These are phyloP conservation scores for Fagus crenata DNA, from an alignment of 306 rosid genomes.

Conservation along the genomic window DNA sequence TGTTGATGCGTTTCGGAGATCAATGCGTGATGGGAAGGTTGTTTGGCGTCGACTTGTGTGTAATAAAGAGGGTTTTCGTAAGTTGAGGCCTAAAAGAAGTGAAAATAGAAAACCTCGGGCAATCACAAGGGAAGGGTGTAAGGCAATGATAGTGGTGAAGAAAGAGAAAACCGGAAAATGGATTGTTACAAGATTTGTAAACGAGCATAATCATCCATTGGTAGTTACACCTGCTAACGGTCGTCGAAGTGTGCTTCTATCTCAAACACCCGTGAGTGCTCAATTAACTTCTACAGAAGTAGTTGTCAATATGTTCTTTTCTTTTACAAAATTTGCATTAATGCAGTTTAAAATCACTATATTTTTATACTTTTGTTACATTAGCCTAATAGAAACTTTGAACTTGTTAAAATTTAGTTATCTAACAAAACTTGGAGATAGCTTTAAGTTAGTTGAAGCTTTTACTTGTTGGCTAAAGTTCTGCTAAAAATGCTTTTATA, in stretches of 20 bases:
- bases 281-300: not conserved
- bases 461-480: not conserved
- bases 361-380: not conserved
- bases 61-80: constrained; percentile 57
- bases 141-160: constrained; percentile 53
- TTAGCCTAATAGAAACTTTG: not conserved
- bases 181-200: constrained; percentile 45
- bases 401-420: not conserved
- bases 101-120: constrained; percentile 55
- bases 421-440: not conserved
- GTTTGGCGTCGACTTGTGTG: constrained; percentile 59
- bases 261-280: constrained; percentile 50
- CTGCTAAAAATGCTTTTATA: not conserved
- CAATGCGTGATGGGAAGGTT: constrained; percentile 53
- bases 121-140: constrained; percentile 55
- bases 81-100: constrained; percentile 44
- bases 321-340: not conserved
- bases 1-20: constrained; percentile 52
- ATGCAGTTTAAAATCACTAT: not conserved
- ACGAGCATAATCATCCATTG: constrained; percentile 54
- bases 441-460: not conserved
- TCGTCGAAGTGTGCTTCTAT: constrained; percentile 45
- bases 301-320: not conserved
- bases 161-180: constrained; percentile 51
- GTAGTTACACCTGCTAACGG: constrained; percentile 42